These are phyloP conservation scores for Colletotrichum truncatum DNA, from an alignment of 2,329 filamentous ascomycete species.

Conservation along the genomic window DNA sequence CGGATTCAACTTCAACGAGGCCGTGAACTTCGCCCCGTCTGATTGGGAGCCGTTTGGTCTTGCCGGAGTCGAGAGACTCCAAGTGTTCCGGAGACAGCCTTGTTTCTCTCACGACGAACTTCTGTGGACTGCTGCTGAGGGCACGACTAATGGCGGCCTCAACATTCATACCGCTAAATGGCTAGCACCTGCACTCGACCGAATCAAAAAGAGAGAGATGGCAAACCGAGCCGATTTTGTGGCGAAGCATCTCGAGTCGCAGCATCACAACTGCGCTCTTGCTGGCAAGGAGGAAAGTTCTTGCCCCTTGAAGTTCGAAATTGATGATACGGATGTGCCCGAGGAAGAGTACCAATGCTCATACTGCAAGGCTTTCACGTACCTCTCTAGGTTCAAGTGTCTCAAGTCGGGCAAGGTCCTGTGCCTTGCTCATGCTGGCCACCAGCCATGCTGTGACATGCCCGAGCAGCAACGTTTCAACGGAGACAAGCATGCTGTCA, in stretches of 20 bases:
- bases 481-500: constrained; percentile 76
- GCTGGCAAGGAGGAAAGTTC: constrained; percentile 55
- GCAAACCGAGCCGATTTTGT: constrained; percentile 75
- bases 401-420: constrained; percentile 81
- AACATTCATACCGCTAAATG: constrained; percentile 93
- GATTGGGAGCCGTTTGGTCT: constrained; percentile 97
- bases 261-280: constrained; percentile 64
- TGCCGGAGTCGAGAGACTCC: constrained; percentile 84
- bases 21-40: constrained; percentile 93
- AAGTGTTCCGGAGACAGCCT: constrained; percentile 88
- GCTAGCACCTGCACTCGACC: constrained; percentile 86
- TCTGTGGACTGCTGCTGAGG: constrained; percentile 87
- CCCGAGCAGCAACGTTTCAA: constrained; percentile 72
- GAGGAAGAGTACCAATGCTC: constrained; percentile 94
- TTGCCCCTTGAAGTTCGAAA: constrained; percentile 69
- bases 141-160: constrained; percentile 69
- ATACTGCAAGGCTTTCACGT: constrained; percentile 92
- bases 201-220: constrained; percentile 79
- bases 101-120: constrained; percentile 98
- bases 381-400: constrained; percentile 90
- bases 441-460: constrained; percentile 80
- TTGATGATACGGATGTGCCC: constrained; percentile 78
- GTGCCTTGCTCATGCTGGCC: constrained; percentile 84
- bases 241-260: constrained; percentile 66
- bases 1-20: constrained; percentile 98